These are phyloP conservation scores for Soucietia sequanensis DNA, from an alignment of 805 yeast genomes.

Conservation along the genomic window DNA sequence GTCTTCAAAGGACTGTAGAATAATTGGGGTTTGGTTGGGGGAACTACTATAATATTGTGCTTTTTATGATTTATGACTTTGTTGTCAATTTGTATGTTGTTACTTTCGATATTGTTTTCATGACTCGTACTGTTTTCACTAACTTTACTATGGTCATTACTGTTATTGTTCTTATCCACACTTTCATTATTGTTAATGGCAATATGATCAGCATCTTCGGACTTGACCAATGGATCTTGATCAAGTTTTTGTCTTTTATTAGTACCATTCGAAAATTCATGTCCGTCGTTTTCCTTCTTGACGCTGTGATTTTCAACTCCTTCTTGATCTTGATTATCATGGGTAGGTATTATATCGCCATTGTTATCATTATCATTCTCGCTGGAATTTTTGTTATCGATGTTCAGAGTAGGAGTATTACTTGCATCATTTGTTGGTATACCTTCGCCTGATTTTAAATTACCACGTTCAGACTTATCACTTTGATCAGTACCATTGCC, in stretches of 20 bases:
- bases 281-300: conserved; percentile 1
- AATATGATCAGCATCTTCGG: neutral
- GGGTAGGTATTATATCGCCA: conserved; percentile 4
- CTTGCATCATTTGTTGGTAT: too few species aligned
- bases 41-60: conserved; percentile 41
- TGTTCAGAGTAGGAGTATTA: too few species aligned
- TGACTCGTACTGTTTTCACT: neutral
- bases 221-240: too few species aligned
- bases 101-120: too few species aligned
- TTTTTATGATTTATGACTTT: neutral
- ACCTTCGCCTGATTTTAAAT: too few species aligned
- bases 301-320: neutral
- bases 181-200: neutral
- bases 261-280: neutral
- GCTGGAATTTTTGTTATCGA: neutral
- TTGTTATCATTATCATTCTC: neutral
- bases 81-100: neutral
- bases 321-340: conserved; percentile 13
- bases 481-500: too few species aligned
- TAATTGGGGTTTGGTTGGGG: conserved; percentile 64
- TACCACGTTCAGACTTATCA: too few species aligned
- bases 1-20: conserved; percentile 77
- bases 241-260: too few species aligned
- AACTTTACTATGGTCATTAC: neutral
- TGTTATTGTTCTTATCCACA: neutral